Evolutionary conservation across 2,329 filamentous ascomycete species (phyloP).

Genomic region (Periconia macrospinosa): DNA sequence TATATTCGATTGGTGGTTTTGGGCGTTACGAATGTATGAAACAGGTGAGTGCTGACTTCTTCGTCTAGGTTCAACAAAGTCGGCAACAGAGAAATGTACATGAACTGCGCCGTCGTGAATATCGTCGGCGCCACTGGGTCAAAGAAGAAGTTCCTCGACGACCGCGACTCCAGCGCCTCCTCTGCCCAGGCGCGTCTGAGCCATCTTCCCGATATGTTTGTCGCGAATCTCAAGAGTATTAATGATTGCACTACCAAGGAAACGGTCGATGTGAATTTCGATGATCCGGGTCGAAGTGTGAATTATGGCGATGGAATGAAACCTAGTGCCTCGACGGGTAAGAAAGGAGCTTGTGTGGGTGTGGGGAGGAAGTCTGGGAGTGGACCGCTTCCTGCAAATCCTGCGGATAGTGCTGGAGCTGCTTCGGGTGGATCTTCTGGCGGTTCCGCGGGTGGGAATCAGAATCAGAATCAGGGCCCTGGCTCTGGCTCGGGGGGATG

Average conservation of each 20-base stretch:
- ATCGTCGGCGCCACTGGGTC: constrained; percentile 63
- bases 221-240: constrained; percentile 46
- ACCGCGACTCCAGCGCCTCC: background rate
- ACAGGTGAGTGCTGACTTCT: too few species aligned
- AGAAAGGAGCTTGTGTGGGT: constrained; percentile 20
- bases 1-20: too few species aligned
- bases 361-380: constrained; percentile 17
- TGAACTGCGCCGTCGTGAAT: constrained; percentile 76
- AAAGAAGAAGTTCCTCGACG: constrained; percentile 33
- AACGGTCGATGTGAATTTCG: constrained; percentile 44
- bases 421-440: constrained; percentile 1
- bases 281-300: constrained; percentile 45
- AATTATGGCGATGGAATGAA: constrained; percentile 40
- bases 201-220: constrained; percentile 46
- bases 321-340: constrained; percentile 13
- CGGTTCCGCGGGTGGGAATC: background rate
- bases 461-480: background rate
- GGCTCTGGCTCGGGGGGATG: background rate
- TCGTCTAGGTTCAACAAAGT: constrained; percentile 63
- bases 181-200: constrained; percentile 28
- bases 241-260: constrained; percentile 46
- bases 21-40: too few species aligned
- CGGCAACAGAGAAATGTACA: constrained; percentile 84
- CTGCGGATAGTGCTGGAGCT: background rate
- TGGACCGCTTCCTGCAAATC: constrained; percentile 9